Percentiles rank a stretch among this genome's conserved stretches.
Conservation (phyloP, 768 basidiomycete genomes). For the Tephrocybe sp. region DNA sequence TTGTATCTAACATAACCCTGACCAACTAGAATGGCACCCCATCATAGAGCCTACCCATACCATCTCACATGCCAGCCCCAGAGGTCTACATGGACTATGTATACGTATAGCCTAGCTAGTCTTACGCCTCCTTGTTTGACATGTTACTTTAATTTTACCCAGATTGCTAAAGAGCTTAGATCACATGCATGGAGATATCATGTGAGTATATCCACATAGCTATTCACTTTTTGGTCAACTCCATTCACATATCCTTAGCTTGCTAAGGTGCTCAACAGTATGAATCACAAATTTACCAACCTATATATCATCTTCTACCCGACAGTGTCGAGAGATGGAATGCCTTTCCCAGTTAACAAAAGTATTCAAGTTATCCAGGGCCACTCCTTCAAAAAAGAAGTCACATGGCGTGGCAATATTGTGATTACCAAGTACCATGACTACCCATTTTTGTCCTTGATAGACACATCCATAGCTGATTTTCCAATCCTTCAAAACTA, state of each 20-base stretch:
- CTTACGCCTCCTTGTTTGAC: slow-evolving; percentile 1
- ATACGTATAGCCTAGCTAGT: slow-evolving; percentile 20
- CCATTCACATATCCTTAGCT: slow-evolving; percentile 44
- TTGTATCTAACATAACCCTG: background rate
- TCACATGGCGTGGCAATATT: slow-evolving; percentile 80
- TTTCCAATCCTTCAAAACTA: slow-evolving; percentile 83
- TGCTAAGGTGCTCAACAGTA: slow-evolving; percentile 74
- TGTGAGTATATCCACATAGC: slow-evolving; percentile 32
- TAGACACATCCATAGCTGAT: slow-evolving; percentile 79
- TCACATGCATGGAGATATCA: slow-evolving; percentile 72
- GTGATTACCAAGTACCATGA: slow-evolving; percentile 71
- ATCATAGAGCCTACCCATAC: slow-evolving; percentile 44
- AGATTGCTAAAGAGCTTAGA: slow-evolving; percentile 72
- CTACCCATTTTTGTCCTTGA: slow-evolving; percentile 57
- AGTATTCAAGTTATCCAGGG: slow-evolving; percentile 76
- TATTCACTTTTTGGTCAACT: background rate
- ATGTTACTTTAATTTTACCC: slow-evolving; percentile 16
- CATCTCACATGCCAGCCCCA: slow-evolving; percentile 74
- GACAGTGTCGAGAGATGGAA: slow-evolving; percentile 70
- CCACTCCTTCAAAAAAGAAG: slow-evolving; percentile 52
- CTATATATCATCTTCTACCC: slow-evolving; percentile 87
- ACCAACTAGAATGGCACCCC: slow-evolving; percentile 41
- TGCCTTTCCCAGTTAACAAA: slow-evolving; percentile 82
- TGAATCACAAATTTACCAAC: slow-evolving; percentile 75
- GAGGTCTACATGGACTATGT: slow-evolving; percentile 85